Evolutionary conservation across 1,139 yeast genomes (phyloP), one percentile per base, ranked within the genome.

Genomic region (Pichia cactophila): DNA sequence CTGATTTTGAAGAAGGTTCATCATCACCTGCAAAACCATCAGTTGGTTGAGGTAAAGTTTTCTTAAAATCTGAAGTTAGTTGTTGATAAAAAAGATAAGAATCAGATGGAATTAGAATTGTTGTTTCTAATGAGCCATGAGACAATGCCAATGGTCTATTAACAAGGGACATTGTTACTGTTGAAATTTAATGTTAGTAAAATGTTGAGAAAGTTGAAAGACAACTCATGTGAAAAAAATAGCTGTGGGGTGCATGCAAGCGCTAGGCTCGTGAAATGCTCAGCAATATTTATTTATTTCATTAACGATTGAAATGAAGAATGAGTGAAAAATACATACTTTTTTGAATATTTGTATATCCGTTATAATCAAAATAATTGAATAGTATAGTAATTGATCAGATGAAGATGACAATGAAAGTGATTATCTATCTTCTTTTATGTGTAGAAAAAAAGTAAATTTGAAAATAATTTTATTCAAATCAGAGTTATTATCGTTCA

Each of bases 1-100:
- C 98, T 42, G 90, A 83, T 48, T 94, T 83, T 44, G 94, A 83
- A 43, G 90, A 71, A 42, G 97, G 97, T 70, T 88, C 97, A 55
- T 86, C 83, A 60, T 88, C 96, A 53, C 80, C 86, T 46, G 92
- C 92, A 61, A 77, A 82, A 26, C 85, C 94, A 62, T 86, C 96
- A 41, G 96, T 85, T 43, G 84, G 81, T 47, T 75, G 77, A 26
- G 96, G 96, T 58, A 89, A 77, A 39, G 83, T 73, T 65, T 86
- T 85, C 62, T 71, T 72, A 66, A 92, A 92, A 66, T 83, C 95
- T 58, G 89, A 95, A 61, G 87, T 84, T 60, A 94, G 77, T 70
- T 90, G 96, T 54, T 92, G 83, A 64, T 86, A 87, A 61, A 82
- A 79, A 63, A 87, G 80, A 64, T 86, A 86, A 52, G 83, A 75